A percentile compares a stretch with the other conserved stretches of the same genome.
Conservation (phyloP, 2,329 filamentous ascomycete genomes). For the Macrophomina phaseolina region DNA sequence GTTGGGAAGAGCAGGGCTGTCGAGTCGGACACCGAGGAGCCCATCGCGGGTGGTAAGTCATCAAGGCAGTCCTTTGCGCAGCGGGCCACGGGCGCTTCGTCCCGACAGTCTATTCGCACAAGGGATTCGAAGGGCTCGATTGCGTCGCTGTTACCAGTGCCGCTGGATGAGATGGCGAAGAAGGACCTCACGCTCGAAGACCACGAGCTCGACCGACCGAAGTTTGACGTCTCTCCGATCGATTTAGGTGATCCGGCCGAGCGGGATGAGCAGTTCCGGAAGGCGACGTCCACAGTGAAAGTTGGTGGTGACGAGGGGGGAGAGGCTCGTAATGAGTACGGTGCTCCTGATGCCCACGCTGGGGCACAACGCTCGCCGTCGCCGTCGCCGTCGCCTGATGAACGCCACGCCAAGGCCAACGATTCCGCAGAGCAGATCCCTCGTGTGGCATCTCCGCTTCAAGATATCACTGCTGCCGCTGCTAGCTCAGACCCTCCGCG, state of each 20-base stretch:
- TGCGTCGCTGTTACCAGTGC: slow-evolving; percentile 19
- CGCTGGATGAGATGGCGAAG: slow-evolving; percentile 25
- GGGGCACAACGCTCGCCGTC: neutral
- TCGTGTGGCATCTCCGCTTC: slow-evolving; percentile 6
- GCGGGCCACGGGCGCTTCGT: slow-evolving; percentile 1
- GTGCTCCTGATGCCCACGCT: slow-evolving; percentile 3
- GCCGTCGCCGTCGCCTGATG: neutral
- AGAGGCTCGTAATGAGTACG: neutral
- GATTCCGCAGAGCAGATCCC: neutral
- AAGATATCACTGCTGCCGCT: slow-evolving; percentile 11
- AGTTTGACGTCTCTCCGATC: slow-evolving; percentile 14
- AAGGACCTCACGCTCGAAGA: slow-evolving; percentile 20
- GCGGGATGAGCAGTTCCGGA: slow-evolving; percentile 3
- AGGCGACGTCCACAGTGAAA: neutral
- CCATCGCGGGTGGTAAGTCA: neutral
- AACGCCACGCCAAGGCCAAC: neutral
- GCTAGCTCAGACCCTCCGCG: neutral
- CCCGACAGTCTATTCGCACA: slow-evolving; percentile 18
- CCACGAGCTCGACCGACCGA: slow-evolving; percentile 12
- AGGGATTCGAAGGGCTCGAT: slow-evolving; percentile 11
- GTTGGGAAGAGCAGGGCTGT: neutral
- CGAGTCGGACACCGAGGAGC: neutral
- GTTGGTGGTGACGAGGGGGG: neutral
- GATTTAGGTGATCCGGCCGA: neutral
- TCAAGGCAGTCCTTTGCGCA: slow-evolving; percentile 18